Conservation (phyloP, 441 rosid genomes). For the Erysimum pusillum region DNA sequence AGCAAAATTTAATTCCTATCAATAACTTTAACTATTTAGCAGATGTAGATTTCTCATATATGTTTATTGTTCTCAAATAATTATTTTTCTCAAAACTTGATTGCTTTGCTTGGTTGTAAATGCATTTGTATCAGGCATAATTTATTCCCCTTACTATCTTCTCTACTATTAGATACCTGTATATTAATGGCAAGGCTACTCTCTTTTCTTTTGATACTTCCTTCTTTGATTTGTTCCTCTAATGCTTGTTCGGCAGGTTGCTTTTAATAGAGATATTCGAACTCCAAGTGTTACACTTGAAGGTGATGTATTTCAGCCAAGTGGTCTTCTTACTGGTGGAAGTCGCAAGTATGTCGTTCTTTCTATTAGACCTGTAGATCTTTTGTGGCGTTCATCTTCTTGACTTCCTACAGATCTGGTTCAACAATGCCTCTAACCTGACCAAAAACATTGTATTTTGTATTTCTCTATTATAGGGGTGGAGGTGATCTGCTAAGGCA, state of each 20-base stretch:
- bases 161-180: neutral
- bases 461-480: constrained; percentile 61
- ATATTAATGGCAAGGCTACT: constrained; percentile 1
- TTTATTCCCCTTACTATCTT: constrained; percentile 7
- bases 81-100: constrained; percentile 2
- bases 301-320: constrained; percentile 95
- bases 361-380: constrained; percentile 9
- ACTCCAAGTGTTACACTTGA: constrained; percentile 93
- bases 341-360: constrained; percentile 66
- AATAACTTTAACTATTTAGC: neutral
- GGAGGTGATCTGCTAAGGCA: constrained; percentile 88
- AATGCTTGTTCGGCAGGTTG: constrained; percentile 63
- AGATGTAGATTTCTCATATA: neutral
- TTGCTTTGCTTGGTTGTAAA: constrained; percentile 16
- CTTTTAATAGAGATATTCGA: constrained; percentile 71
- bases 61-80: neutral
- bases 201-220: constrained; percentile 24
- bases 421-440: constrained; percentile 22
- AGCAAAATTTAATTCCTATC: constrained; percentile 3
- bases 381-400: constrained; percentile 7
- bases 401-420: neutral
- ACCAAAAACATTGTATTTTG: constrained; percentile 16
- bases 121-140: constrained; percentile 5
- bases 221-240: neutral
- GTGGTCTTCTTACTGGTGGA: constrained; percentile 97